phyloP scores from a whole-genome alignment of 2,329 filamentous ascomycete species.

The Penicillium freii region DNA sequence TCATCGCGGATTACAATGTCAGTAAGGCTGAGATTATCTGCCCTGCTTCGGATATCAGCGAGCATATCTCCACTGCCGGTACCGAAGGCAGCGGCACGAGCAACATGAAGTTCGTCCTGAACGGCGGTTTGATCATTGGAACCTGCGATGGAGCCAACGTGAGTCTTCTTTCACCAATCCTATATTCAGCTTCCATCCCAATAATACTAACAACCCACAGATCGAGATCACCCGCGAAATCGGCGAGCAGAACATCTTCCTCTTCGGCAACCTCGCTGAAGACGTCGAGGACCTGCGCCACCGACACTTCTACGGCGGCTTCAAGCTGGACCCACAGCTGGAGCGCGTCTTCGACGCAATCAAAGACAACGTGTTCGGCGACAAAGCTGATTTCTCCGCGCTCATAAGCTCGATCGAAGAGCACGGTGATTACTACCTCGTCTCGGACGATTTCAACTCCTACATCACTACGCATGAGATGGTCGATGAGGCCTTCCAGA shows the following conservation, averaged over 20 bases:
- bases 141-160: conserved; percentile 97
- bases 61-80: conserved; percentile 97
- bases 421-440: conserved; percentile 95
- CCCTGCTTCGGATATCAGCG: conserved; percentile 92
- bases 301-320: conserved; percentile 77
- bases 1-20: conserved; percentile 97
- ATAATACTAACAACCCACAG: conserved; percentile 40
- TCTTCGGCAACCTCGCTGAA: conserved; percentile 93
- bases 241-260: conserved; percentile 95
- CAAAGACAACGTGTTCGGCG: conserved; percentile 75
- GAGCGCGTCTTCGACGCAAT: conserved; percentile 81
- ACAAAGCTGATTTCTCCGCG: conserved; percentile 73
- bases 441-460: conserved; percentile 94
- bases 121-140: conserved; percentile 94
- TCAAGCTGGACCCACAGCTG: conserved; percentile 74
- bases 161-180: conserved; percentile 43
- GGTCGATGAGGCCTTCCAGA: conserved; percentile 86
- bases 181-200: not conserved
- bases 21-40: conserved; percentile 98
- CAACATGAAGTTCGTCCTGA: conserved; percentile 99
- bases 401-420: conserved; percentile 82
- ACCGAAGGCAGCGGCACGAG: conserved; percentile 86
- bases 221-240: conserved; percentile 98
- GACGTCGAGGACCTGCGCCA: conserved; percentile 96
- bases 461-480: conserved; percentile 88